phyloP scores from a whole-genome alignment of 2,329 filamentous ascomycete genomes.

The Cytospora paraplurivora region DNA sequence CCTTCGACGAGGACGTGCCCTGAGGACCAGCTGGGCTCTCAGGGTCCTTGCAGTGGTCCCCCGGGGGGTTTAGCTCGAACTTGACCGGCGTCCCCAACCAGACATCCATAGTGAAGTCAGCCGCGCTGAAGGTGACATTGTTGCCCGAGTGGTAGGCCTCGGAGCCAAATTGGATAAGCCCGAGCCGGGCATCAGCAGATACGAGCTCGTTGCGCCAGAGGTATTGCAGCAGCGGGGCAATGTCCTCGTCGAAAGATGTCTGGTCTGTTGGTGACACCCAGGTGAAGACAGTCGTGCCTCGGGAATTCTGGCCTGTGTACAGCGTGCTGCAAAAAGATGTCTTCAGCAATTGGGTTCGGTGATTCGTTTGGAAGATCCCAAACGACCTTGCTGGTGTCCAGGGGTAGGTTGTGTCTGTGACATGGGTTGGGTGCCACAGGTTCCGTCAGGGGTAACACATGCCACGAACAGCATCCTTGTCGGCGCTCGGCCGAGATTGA shows the following conservation, averaged over 20 bases:
- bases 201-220: slow-evolving; percentile 37
- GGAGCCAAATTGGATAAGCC: slow-evolving; percentile 38
- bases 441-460: not conserved
- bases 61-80: slow-evolving; percentile 18
- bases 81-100: slow-evolving; percentile 26
- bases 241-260: slow-evolving; percentile 36
- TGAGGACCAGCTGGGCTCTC: slow-evolving; percentile 18
- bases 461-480: slow-evolving; percentile 16
- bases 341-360: slow-evolving; percentile 2
- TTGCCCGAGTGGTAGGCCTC: slow-evolving; percentile 36
- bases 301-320: slow-evolving; percentile 36
- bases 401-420: slow-evolving; percentile 4
- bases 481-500: slow-evolving; percentile 19
- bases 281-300: slow-evolving; percentile 37
- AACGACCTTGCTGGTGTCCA: not conserved
- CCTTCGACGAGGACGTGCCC: slow-evolving; percentile 10
- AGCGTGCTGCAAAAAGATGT: slow-evolving; percentile 32
- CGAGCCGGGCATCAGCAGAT: slow-evolving; percentile 34
- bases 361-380: not conserved
- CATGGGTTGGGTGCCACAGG: slow-evolving; percentile 2
- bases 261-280: slow-evolving; percentile 35
- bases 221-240: slow-evolving; percentile 38
- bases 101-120: slow-evolving; percentile 34
- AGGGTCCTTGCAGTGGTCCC: slow-evolving; percentile 16
- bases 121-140: slow-evolving; percentile 38